Evolutionary conservation across 495 filamentous ascomycete species (phyloP), one percentile per base, ranked within the genome.

Genomic region (Aspergillus sparsus): DNA sequence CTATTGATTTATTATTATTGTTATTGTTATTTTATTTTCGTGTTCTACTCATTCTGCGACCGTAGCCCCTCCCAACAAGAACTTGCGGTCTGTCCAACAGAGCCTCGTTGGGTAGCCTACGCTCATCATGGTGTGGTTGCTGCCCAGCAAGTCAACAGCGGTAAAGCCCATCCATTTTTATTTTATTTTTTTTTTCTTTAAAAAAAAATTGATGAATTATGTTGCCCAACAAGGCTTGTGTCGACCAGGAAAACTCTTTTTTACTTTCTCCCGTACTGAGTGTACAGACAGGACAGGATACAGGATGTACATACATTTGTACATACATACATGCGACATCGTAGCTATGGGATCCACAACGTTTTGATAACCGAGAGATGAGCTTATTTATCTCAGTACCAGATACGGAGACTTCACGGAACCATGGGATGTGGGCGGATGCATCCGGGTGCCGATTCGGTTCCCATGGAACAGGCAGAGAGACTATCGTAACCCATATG

Each of bases 61-160:
- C 8, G 47, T 32, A 54, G 49, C 58, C 35, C 31, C 45, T 42
- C 51, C 53, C 16, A 35, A 18, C 49, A 37, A 15, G 63, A 71
- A 74, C 59, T 74, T 75, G 74, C 74, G 72, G 74, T 75, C 74
- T 75, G 74, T 64, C 64, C 57, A 65, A 47, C 60, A 42, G 34
- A 59, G 45, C 61, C 58, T 61, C 54, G 45, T 65, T 61, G 58
- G 65, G 31, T 53, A 62, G 63, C 55, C 53, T 46, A 36, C 21
- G 9, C 7, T 60, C 35, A 36, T 66, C 65, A 64, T 57, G 53
- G 61, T 58, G 64, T 57, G 64, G 67, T 77, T 73, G 74, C 71
- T 77, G 74, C 74, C 74, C 74, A 75, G 73, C 66, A 69, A 66
- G 56, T 42, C 46, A 41, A 39, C 68, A 42, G 74, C 72, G 72